These are phyloP conservation scores for Phoma sp. DNA, from an alignment of 2,329 filamentous ascomycete genomes.

Conservation along the genomic window DNA sequence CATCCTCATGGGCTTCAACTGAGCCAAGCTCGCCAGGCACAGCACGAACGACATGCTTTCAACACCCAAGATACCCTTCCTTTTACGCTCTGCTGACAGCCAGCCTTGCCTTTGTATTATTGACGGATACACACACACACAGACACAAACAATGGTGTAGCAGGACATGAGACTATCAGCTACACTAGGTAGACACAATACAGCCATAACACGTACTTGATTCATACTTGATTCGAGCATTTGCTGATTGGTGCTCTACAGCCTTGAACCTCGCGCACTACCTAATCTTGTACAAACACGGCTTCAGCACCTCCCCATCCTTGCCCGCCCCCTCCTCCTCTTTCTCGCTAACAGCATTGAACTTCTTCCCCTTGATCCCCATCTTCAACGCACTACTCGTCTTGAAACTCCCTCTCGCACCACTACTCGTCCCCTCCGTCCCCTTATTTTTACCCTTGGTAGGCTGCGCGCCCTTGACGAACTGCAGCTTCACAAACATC, in stretches of 20 bases:
- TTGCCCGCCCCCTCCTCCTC: conserved; percentile 64
- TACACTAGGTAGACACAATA: conserved; percentile 5
- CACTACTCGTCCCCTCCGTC: conserved; percentile 47
- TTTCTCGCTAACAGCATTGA: conserved; percentile 49
- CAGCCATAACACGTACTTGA: background rate
- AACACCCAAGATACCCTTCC: conserved; percentile 9
- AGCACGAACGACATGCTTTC: background rate
- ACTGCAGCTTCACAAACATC: conserved; percentile 99
- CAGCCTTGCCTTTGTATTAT: conserved; percentile 13
- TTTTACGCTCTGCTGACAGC: conserved; percentile 1
- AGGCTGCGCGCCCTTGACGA: conserved; percentile 81
- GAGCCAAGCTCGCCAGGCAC: background rate
- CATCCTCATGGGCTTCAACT: conserved; percentile 64
- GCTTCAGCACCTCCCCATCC: conserved; percentile 80
- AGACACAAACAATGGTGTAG: background rate
- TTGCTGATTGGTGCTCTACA: too few relatives aligned
- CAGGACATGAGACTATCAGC: background rate
- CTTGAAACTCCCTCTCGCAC: conserved; percentile 63
- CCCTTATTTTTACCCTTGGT: conserved; percentile 75
- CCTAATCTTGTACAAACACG: conserved; percentile 93
- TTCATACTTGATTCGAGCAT: too few relatives aligned
- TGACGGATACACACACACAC: background rate
- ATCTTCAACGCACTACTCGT: conserved; percentile 66
- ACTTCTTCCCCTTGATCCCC: conserved; percentile 43
- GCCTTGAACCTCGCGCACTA: conserved; percentile 47